Evolutionary conservation across 108 stramenopile species (phyloP).

Genomic region (Cyclotella baltica): DNA sequence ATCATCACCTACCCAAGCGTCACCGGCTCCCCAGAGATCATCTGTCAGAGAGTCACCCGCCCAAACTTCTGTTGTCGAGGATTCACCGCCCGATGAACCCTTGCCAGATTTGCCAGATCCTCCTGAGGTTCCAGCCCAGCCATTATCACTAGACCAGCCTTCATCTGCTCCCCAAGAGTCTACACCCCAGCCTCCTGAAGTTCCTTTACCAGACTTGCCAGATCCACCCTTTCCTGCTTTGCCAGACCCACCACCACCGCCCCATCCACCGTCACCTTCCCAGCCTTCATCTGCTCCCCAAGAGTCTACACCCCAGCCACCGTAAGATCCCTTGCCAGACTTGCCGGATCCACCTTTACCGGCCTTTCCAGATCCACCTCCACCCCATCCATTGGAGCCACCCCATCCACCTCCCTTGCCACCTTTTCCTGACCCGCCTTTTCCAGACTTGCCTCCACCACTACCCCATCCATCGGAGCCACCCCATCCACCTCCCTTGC

Average conservation of each 20-base stretch:
- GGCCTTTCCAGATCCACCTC: not conserved
- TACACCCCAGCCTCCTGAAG: too few relatives aligned
- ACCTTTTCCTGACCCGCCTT: not conserved
- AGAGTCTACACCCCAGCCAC: too few relatives aligned
- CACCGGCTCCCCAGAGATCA: not conserved
- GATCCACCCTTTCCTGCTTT: too few relatives aligned
- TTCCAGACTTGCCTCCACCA: not conserved
- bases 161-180: too few relatives aligned
- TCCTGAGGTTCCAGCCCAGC: not conserved
- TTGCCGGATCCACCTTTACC: not conserved
- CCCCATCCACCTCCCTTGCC: not conserved
- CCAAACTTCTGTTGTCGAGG: not conserved
- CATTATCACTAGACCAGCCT: too few relatives aligned
- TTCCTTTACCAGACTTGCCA: not conserved
- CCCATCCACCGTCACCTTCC: too few relatives aligned
- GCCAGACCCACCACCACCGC: too few relatives aligned
- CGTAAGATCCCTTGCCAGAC: not conserved
- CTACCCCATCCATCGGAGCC: too few relatives aligned
- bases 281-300: too few relatives aligned
- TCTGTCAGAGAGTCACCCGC: not conserved
- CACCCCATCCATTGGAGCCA: not conserved
- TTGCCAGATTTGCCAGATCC: conserved; percentile 5
- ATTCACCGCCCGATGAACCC: not conserved
- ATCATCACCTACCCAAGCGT: not conserved
- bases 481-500: not conserved